phyloP scores from a whole-genome alignment of 2,329 filamentous ascomycete species.

The Fusarium oxysporum region DNA sequence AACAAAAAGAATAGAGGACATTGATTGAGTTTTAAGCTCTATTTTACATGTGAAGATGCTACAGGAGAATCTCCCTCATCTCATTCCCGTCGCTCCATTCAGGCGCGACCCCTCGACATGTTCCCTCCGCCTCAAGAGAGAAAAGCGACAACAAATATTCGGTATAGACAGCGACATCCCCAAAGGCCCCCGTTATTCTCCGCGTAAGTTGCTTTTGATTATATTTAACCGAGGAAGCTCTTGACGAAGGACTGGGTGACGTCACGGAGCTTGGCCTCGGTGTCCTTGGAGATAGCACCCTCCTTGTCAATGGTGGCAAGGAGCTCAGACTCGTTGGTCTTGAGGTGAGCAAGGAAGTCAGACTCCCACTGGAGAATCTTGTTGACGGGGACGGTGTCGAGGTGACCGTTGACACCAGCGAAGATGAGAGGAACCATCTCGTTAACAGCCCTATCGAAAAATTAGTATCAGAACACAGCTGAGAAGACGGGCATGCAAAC shows the following conservation, averaged over 20 bases:
- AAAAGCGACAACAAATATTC: slow-evolving; percentile 59
- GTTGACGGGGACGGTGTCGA: slow-evolving; percentile 87
- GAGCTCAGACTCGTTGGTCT: slow-evolving; percentile 87
- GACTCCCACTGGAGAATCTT: slow-evolving; percentile 95
- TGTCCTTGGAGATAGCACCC: slow-evolving; percentile 94
- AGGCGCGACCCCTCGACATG: slow-evolving; percentile 59
- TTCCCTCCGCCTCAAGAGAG: slow-evolving; percentile 60
- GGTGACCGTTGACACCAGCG: slow-evolving; percentile 97
- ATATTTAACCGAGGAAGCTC: slow-evolving; percentile 78
- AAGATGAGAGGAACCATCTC: slow-evolving; percentile 99
- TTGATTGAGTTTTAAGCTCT: slow-evolving; percentile 71
- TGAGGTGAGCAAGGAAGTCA: slow-evolving; percentile 93
- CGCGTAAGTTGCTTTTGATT: slow-evolving; percentile 46
- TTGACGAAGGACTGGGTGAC: slow-evolving; percentile 86
- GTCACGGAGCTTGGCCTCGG: slow-evolving; percentile 85
- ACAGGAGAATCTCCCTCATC: slow-evolving; percentile 58
- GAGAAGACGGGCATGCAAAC: slow-evolving; percentile 48
- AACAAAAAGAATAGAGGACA: slow-evolving; percentile 71
- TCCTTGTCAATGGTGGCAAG: slow-evolving; percentile 92
- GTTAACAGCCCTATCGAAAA: slow-evolving; percentile 75
- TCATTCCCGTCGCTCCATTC: slow-evolving; percentile 59
- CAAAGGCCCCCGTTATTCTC: slow-evolving; percentile 49
- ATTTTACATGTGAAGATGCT: slow-evolving; percentile 71
- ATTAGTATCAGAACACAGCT: background rate
- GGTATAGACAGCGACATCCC: slow-evolving; percentile 62